Evolutionary conservation across 129 eudicot genomes (phyloP).

Genomic region (Gnaphalium uliginosum): DNA sequence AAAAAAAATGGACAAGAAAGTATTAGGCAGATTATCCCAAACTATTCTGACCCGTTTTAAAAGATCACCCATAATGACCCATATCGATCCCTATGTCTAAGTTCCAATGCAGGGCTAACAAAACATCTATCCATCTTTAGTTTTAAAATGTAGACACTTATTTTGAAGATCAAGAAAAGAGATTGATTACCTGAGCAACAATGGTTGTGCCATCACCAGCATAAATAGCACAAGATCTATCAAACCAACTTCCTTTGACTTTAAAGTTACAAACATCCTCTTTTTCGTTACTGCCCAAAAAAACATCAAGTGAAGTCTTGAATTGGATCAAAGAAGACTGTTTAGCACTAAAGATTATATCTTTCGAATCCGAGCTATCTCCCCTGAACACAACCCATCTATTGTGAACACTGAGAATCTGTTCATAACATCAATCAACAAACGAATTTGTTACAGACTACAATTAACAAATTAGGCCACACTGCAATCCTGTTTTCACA

Average conservation of each 20-base stretch:
- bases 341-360: constrained; percentile 34
- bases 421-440: constrained; percentile 14
- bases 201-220: constrained; percentile 33
- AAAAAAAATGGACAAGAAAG: no score
- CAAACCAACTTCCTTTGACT: constrained; percentile 46
- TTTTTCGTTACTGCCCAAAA: constrained; percentile 28
- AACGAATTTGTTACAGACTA: neutral
- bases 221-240: constrained; percentile 39
- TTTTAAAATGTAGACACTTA: neutral
- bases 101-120: neutral
- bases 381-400: constrained; percentile 49
- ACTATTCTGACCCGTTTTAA: no score
- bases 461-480: neutral
- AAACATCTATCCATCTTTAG: neutral
- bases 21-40: no score
- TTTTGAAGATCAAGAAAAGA: neutral
- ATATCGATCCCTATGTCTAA: neutral
- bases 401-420: constrained; percentile 32
- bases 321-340: constrained; percentile 37
- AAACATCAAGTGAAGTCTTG: constrained; percentile 39
- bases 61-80: neutral
- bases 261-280: constrained; percentile 38
- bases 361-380: constrained; percentile 39
- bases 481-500: neutral
- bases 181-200: constrained; percentile 35